A percentile compares a stretch with the other conserved stretches of the same genome.
Evolutionary conservation across 1,284 basidiomycete species (phyloP).

Genomic region (Ganoderma resinaceum): DNA sequence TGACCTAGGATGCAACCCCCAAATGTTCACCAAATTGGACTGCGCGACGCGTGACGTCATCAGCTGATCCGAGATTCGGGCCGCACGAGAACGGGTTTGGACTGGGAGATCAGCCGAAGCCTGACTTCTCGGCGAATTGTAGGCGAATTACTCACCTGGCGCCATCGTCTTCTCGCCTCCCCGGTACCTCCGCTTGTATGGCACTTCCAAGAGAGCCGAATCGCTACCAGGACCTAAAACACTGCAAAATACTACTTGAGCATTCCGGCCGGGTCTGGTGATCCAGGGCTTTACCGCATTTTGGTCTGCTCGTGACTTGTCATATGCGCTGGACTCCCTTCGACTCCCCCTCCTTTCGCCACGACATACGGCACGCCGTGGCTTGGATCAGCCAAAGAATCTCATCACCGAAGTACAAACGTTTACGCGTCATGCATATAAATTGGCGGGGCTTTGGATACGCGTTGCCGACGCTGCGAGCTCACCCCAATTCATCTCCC

Average conservation of each 20-base stretch:
- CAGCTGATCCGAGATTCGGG: background rate
- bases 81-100: background rate
- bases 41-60: background rate
- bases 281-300: conserved; percentile 13
- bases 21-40: background rate
- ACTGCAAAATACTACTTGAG: background rate
- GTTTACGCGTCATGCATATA: background rate
- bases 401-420: background rate
- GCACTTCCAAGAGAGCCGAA: background rate
- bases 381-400: background rate
- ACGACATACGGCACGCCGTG: background rate
- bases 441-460: background rate
- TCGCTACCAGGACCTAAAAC: background rate
- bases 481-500: background rate
- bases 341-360: background rate
- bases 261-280: background rate
- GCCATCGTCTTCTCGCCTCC: background rate
- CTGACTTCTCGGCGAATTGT: background rate
- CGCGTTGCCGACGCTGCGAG: background rate
- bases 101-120: background rate
- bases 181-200: background rate
- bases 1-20: background rate
- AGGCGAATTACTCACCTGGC: background rate
- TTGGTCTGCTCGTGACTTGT: conserved; percentile 20
- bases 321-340: conserved; percentile 15